Conservation (phyloP, 805 yeast species). For the Saccharomyces jurei region DNA sequence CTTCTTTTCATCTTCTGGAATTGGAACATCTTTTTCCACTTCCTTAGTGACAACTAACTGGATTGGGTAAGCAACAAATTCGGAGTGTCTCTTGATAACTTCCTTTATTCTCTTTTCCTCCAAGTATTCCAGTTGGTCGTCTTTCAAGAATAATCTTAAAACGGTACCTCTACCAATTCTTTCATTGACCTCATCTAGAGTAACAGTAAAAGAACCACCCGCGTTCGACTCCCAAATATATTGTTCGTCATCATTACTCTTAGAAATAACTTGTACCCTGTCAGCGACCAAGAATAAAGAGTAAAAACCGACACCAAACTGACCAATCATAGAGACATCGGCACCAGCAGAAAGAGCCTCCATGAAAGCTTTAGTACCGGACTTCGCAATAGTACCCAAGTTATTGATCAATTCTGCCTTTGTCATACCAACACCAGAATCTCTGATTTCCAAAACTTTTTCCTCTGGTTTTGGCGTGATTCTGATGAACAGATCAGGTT, state of each 20-base stretch:
- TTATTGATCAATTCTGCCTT: conserved; percentile 97
- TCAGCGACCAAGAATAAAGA: conserved; percentile 98
- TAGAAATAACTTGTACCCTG: conserved; percentile 95
- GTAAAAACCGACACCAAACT: conserved; percentile 99
- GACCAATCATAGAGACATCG: conserved; percentile 99
- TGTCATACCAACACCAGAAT: conserved; percentile 99
- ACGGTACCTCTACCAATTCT: conserved; percentile 90
- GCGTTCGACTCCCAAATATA: conserved; percentile 99
- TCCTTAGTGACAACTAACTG: conserved; percentile 97
- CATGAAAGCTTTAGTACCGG: conserved; percentile 99
- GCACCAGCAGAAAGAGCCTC: conserved; percentile 99
- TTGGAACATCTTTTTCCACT: conserved; percentile 95
- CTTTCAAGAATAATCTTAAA: conserved; percentile 93
- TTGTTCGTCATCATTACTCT: conserved; percentile 98
- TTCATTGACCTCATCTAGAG: conserved; percentile 82
- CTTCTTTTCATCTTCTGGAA: conserved; percentile 45
- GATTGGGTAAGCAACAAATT: conserved; percentile 98
- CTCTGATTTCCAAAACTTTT: conserved; percentile 93
- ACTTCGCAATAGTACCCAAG: conserved; percentile 99
- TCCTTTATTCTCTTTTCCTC: conserved; percentile 99
- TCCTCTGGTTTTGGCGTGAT: conserved; percentile 93
- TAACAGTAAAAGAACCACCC: conserved; percentile 97
- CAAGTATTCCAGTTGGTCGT: conserved; percentile 96
- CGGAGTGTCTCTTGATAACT: conserved; percentile 98
- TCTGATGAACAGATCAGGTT: conserved; percentile 95